Evolutionary conservation across 305 asterid genomes (phyloP), one percentile per base, ranked within the genome.

Genomic region (Euphrasia arctica): DNA sequence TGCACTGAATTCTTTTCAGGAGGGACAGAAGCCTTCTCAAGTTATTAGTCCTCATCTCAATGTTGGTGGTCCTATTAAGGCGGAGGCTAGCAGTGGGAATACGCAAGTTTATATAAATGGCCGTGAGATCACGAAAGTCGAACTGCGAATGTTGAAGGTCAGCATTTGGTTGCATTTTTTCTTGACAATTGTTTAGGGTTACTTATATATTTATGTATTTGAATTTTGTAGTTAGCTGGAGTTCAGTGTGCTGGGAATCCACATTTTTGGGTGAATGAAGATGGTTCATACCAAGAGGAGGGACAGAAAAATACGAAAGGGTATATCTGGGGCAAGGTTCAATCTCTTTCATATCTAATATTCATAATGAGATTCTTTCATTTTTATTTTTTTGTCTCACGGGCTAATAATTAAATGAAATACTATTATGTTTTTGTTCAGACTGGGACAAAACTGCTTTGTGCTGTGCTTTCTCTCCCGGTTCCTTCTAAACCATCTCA

Each of bases 231-330:
- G 99, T 71, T 94, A 60, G 93, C 96, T 10, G 99, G 99, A 62
- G 97, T 94, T 68, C 98, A 86, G 12, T 90, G 98, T 83, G 95
- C 96, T 65, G 96, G 98, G 25, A 91, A 88, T 72, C 96, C 96
- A 58, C 96, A 88, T 82, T 88, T 94, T 82, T 94, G 99, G 99
- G 97, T 94, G 83, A 94, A 88, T 47, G 99, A 88, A 63, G 99
- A 92, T 77, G 98, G 98, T 66, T 87, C 98, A 6, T 89, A 87
- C 75, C 97, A 92, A 83, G 98, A 90, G 79, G 99, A 94, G 83
- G 99, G 99, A 57, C 95, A 85, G 77, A 94, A 83, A 73, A 85
- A 90, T 73, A 94, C 95, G 14, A 88, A 88, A 80, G 97, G 98
- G 18, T 86, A 86, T 73, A 83, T 91, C 60, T 94, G 99, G 99